A percentile compares a stretch with the other conserved stretches of the same genome.
phyloP scores from a whole-genome alignment of 1,284 basidiomycete genomes.

The Acaromyces ingoldii region DNA sequence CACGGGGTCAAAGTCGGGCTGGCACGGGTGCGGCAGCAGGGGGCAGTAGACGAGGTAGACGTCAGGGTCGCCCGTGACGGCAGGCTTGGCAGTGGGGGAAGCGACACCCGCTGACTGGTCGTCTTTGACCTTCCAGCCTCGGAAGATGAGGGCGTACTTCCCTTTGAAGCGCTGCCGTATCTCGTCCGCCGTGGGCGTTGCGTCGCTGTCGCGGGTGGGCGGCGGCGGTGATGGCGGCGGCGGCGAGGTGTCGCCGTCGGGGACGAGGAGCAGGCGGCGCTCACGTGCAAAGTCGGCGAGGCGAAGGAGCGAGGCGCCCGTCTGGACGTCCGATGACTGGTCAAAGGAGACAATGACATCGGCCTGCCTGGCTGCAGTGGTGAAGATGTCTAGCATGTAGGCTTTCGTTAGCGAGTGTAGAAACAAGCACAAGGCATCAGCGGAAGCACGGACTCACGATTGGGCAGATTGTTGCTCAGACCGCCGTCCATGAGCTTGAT shows the following conservation, averaged over 20 bases:
- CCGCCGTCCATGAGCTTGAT: conserved; percentile 46
- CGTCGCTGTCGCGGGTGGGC: background rate
- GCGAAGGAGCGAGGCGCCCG: conserved; percentile 33
- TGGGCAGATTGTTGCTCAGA: conserved; percentile 49
- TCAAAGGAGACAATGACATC: conserved; percentile 47
- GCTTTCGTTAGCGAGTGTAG: no score
- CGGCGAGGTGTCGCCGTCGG: background rate
- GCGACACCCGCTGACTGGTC: no score
- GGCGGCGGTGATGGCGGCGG: no score
- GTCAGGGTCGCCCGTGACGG: conserved; percentile 14
- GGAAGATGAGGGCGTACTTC: conserved; percentile 24
- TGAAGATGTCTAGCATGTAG: conserved; percentile 31
- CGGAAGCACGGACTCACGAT: no score
- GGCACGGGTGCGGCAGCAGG: conserved; percentile 29
- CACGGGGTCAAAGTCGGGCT: conserved; percentile 36
- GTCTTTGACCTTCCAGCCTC: conserved; percentile 12
- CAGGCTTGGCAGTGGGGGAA: background rate
- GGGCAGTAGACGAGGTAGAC: conserved; percentile 43
- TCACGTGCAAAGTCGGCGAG: conserved; percentile 42
- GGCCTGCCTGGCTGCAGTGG: conserved; percentile 24
- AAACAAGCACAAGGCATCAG: no score
- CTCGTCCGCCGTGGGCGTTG: background rate
- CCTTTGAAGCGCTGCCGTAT: conserved; percentile 18
- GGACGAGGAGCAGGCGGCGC: conserved; percentile 17
- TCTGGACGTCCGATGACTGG: conserved; percentile 47